Evolutionary conservation across 2,329 filamentous ascomycete genomes (phyloP).

Genomic region (Pseudocercospora macadamiae): DNA sequence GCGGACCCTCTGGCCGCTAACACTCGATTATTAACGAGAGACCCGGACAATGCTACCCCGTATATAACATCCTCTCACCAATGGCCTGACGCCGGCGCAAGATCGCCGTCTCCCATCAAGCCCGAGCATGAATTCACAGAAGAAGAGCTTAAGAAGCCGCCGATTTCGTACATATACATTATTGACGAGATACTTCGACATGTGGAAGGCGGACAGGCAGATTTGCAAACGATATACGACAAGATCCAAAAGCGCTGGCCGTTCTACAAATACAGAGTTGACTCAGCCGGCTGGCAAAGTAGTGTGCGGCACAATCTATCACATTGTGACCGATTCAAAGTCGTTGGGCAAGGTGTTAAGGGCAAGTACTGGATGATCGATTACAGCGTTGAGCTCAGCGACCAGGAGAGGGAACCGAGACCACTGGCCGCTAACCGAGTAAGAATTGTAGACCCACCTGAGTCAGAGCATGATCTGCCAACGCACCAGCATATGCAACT

Average conservation of each 20-base stretch:
- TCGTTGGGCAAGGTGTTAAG: conserved; percentile 63
- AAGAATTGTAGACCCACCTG: too few relatives aligned
- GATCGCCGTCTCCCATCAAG: conserved; percentile 64
- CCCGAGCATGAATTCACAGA: conserved; percentile 68
- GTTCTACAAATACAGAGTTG: conserved; percentile 63
- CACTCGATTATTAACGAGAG: too few relatives aligned
- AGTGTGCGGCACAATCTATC: conserved; percentile 68
- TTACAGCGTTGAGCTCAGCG: conserved; percentile 62
- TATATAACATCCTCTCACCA: too few relatives aligned
- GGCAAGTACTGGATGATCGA: conserved; percentile 67
- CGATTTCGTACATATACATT: conserved; percentile 64
- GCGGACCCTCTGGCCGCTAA: too few relatives aligned
- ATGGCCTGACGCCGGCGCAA: too few relatives aligned
- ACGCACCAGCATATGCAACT: too few relatives aligned
- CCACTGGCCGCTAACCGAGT: too few relatives aligned
- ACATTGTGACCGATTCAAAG: conserved; percentile 61
- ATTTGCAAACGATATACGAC: conserved; percentile 68
- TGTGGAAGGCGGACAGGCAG: conserved; percentile 59
- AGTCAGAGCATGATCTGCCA: too few relatives aligned
- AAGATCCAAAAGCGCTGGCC: conserved; percentile 66
- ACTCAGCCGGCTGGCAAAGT: conserved; percentile 67
- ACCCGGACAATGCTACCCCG: too few relatives aligned
- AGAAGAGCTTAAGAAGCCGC: conserved; percentile 72
- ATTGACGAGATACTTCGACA: conserved; percentile 65
- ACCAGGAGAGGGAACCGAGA: conserved; percentile 57